Base-by-base conservation (phyloP, 805 yeast genomes). In the Candida loeiensis region DNA sequence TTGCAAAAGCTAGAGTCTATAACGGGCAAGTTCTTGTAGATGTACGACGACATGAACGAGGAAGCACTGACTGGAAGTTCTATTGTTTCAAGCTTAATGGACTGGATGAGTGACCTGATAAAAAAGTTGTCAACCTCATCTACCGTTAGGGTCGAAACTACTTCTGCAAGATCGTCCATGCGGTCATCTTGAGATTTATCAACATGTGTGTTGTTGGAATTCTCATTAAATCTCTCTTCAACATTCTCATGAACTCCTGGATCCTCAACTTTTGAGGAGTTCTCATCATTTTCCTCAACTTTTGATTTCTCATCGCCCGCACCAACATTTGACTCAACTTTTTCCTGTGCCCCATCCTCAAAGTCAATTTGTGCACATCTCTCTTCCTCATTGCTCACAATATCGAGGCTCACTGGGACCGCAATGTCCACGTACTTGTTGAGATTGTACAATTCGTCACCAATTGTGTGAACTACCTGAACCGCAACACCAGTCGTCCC, bases 401-500 rank as follows among this genome's bases (percentile, higher is more conserved):
- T 44, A 20, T 47, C 49, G 5, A 60, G 49, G 19, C 35, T 48
- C 15, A 47, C 49, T 1, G 73, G 72, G 1, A 58, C 45, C 3
- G 44, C 51, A 4, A 64, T 56, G 34, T 63, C 72, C n/a, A 68
- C 72, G 12, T 49, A 48, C 44, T 78, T 77, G 35, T 77, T 77
- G 45, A 76, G 51, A 25, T 64, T 64, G 36, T 66, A 75, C 37
- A 91, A 64, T 39, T 74, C 77, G 56, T 91, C 99, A 3, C 77
- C 82, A 13, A 74, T 58, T 22, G 71, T 72, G 50, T 88, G 95
- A n/a, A 79, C 50, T 4, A 88, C 65, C 35, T 74, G 71, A 0
- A 90, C 95, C 0, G 93, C 96, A 21, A 84, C 77, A 9, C 98
- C 99, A 12, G 73, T 71, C 12, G 74, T 66, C 0, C 88, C 89